Conservation (phyloP, 352 stramenopile genomes). For the Globisporangium spiculum region DNA sequence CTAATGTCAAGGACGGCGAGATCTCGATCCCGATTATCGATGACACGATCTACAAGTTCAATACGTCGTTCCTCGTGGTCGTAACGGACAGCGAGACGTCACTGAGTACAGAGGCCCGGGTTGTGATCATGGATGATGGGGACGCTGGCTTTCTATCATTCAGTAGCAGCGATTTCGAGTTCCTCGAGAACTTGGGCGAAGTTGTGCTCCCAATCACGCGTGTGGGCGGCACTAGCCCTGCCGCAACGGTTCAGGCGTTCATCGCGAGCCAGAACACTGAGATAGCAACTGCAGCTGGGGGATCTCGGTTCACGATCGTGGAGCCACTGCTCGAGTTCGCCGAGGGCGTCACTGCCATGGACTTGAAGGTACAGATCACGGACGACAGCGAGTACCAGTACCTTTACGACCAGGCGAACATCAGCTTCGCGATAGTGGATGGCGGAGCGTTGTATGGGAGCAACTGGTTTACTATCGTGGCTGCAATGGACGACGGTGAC, state of each 20-base stretch:
- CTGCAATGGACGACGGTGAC: constrained; percentile 49
- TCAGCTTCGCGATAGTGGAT: constrained; percentile 38
- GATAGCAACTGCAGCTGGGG: constrained; percentile 3
- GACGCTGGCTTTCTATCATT: constrained; percentile 59
- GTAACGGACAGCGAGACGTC: constrained; percentile 29
- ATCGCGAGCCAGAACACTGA: constrained; percentile 17
- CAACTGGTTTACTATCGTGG: constrained; percentile 24
- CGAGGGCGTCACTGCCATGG: constrained; percentile 20
- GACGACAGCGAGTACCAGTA: constrained; percentile 45
- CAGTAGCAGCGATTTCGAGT: constrained; percentile 1
- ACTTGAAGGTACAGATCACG: constrained; percentile 28
- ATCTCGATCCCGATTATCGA: constrained; percentile 41
- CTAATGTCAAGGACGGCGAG: constrained; percentile 26
- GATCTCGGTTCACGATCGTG: constrained; percentile 31
- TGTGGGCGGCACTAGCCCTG: constrained; percentile 23
- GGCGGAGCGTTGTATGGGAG: constrained; percentile 31
- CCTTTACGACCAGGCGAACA: constrained; percentile 31
- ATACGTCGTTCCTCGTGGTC: constrained; percentile 38
- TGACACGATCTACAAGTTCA: constrained; percentile 38
- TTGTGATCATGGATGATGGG: constrained; percentile 46
- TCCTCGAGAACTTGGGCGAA: constrained; percentile 34
- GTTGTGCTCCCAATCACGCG: constrained; percentile 29
- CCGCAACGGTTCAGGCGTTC: constrained; percentile 26
- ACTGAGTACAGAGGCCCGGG: constrained; percentile 24
- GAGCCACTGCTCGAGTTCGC: constrained; percentile 32